Base-by-base conservation (phyloP, 257 asterid genomes). In the Ilex aquifolium region DNA sequence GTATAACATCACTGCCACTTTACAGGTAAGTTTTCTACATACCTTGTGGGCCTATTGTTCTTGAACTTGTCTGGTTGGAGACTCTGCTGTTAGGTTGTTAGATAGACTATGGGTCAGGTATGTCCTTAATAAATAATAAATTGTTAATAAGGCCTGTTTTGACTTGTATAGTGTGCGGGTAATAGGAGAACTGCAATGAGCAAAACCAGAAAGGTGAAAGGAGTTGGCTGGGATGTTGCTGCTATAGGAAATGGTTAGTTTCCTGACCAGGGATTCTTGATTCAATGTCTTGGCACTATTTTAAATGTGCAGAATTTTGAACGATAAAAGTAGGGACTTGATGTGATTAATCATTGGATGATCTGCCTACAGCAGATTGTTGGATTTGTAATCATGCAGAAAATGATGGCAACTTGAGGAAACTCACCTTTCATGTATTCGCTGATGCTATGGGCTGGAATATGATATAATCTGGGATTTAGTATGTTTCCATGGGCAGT, bases 151-250 rank as follows among this genome's bases (percentile, higher is more conserved):
- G 54, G 54, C 54, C 10, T 49, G 17, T 49, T 49, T 49, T 49
- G 10, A 49, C 14, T 49, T 36, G 7, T 60, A 27, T 70, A 92
- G 97, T 92, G 98, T 82, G 98, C 98, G 71, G 98, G 98, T 53
- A 93, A 90, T 82, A 87, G 99, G 76, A 86, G 99, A 78, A 93
- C 99, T 51, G 97, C 88, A 27, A 93, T 93, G 99, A 93, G 99
- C 84, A 81, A 84, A 57, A 82, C 72, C 59, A 81, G 84, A 57
- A 77, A 64, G 36, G 99, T 93, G 72, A 93, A 56, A 72, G 99
- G 99, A 72, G 97, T 93, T 79, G 99, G 99, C 50, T 93, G 97
- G 99, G 99, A 85, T 44, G 63, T 82, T 76, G 78, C 94, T 69
- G 97, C 97, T 2, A 59, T 93, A 70, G 97, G 99, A 79, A 93